phyloP scores from a whole-genome alignment of 192 early-diverging fungal species.

The Coemansia sp. region DNA sequence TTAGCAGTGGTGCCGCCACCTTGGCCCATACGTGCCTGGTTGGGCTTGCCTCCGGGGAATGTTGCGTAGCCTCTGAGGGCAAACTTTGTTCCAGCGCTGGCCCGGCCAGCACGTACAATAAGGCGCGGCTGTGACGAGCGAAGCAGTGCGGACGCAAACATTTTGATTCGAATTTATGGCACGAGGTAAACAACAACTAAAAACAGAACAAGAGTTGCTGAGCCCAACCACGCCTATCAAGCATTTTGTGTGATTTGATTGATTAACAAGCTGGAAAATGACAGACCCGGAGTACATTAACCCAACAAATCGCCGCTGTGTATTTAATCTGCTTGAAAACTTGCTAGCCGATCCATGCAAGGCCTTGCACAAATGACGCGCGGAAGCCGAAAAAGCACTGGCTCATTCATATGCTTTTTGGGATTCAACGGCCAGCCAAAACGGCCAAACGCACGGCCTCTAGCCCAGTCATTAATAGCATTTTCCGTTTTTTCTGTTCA shows the following conservation, averaged over 20 bases:
- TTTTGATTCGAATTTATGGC: neutral
- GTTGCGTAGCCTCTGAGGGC: neutral
- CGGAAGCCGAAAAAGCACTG: neutral
- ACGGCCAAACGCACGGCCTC: too few species aligned
- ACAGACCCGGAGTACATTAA: too few species aligned
- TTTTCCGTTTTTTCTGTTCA: neutral
- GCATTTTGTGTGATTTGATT: too few species aligned
- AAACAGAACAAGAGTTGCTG: too few species aligned
- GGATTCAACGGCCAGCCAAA: too few species aligned
- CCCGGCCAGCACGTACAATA: neutral
- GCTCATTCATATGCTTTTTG: too few species aligned
- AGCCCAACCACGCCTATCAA: too few species aligned
- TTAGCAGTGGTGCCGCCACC: slow-evolving; percentile 3
- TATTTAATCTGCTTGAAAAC: too few species aligned
- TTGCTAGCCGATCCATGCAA: slow-evolving; percentile 1
- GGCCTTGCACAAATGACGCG: neutral
- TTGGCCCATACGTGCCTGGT: slow-evolving; percentile 46
- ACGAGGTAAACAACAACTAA: neutral
- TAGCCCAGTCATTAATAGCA: too few species aligned
- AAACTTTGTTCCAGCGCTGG: neutral
- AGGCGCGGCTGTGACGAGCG: slow-evolving; percentile 10
- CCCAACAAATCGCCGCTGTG: too few species aligned
- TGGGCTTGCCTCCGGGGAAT: neutral
- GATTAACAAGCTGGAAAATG: too few species aligned
- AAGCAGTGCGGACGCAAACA: neutral